Percentiles rank a stretch among this genome's conserved stretches.
Evolutionary conservation across 192 early-diverging fungal genomes (phyloP).

Genomic region (Coemansia interrupta): DNA sequence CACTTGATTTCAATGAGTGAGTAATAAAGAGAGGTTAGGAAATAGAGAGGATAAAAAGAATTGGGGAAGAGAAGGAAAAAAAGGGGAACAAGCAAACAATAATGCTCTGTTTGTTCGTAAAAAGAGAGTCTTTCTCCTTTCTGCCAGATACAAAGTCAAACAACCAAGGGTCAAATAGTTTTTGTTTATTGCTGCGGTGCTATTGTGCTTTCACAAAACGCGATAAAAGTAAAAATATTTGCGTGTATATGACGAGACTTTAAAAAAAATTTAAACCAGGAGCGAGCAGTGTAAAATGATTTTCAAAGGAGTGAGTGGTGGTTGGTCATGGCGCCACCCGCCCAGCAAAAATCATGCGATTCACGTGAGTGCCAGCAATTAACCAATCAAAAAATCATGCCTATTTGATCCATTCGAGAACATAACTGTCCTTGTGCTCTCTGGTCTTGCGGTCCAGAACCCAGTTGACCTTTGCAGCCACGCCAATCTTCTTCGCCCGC

Average conservation of each 20-base stretch:
- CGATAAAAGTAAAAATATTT: no score
- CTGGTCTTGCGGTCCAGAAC: slow-evolving; percentile 56
- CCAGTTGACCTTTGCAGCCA: slow-evolving; percentile 62
- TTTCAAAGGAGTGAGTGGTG: no score
- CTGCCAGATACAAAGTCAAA: background rate
- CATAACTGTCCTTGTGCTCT: slow-evolving; percentile 5
- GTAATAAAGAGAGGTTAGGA: background rate
- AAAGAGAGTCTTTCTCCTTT: background rate
- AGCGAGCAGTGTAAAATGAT: no score
- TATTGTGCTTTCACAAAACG: background rate
- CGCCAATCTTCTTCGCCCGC: slow-evolving; percentile 64
- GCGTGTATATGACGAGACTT: no score
- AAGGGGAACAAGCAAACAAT: slow-evolving; percentile 1
- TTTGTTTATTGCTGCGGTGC: no score
- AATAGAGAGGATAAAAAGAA: background rate
- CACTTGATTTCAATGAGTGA: background rate
- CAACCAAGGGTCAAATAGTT: no score
- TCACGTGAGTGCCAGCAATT: no score
- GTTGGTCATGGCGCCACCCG: no score
- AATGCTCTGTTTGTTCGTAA: background rate
- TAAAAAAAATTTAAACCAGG: no score
- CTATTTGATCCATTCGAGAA: slow-evolving; percentile 24
- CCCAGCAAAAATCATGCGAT: no score
- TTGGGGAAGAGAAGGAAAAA: background rate
- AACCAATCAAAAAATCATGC: background rate